Conservation (phyloP, 257 asterid species). For the Eucommia ulmoides region DNA sequence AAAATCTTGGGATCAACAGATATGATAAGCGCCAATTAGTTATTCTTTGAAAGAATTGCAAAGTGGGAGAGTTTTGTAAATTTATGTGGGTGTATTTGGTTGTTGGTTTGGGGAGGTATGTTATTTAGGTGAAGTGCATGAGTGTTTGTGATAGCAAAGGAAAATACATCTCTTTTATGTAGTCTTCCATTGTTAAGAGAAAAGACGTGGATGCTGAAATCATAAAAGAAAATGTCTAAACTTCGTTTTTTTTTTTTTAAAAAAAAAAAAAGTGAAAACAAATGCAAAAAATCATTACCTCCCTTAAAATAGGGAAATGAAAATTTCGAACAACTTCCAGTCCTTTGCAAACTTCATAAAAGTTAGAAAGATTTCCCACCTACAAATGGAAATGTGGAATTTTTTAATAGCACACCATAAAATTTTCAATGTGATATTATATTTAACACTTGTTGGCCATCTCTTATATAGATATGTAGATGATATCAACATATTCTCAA, state of each 20-base stretch:
- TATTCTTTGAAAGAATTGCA: too few relatives aligned
- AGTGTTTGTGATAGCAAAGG: too few relatives aligned
- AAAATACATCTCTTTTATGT: constrained; percentile 83
- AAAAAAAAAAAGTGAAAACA: background rate
- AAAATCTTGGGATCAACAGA: too few relatives aligned
- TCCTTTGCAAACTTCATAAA: constrained; percentile 89
- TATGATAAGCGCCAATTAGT: too few relatives aligned
- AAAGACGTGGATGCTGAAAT: constrained; percentile 92
- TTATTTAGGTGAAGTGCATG: too few relatives aligned
- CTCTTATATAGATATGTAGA: constrained; percentile 89
- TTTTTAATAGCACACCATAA: too few relatives aligned
- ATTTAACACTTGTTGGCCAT: constrained; percentile 86
- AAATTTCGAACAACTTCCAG: constrained; percentile 91
- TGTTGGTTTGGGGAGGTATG: too few relatives aligned
- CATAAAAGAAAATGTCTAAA: constrained; percentile 7
- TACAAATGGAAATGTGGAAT: too few relatives aligned
- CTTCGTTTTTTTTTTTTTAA: background rate
- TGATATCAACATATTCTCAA: too few relatives aligned
- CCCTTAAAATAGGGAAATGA: constrained; percentile 87
- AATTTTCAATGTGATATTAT: too few relatives aligned
- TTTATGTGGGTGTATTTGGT: too few relatives aligned
- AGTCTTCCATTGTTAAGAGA: constrained; percentile 97
- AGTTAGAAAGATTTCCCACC: constrained; percentile 85
- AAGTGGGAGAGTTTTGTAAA: too few relatives aligned
- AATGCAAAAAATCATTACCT: constrained; percentile 29